Base-by-base conservation (phyloP, 1,139 yeast genomes). In the Suhomyces taliae region DNA sequence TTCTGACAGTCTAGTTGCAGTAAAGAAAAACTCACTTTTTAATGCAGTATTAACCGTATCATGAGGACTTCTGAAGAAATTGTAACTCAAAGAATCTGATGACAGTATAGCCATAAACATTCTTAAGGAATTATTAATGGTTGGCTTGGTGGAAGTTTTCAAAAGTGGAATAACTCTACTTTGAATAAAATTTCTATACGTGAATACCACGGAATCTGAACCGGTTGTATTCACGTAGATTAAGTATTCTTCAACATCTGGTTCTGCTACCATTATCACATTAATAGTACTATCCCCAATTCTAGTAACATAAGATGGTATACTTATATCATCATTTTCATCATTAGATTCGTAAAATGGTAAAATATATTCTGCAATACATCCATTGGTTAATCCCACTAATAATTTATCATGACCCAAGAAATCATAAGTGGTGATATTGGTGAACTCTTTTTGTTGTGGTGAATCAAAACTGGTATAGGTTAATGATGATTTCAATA, bases 371-470 rank as follows among this genome's bases (percentile, higher is more conserved):
- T 87, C 95, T 0, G 84, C 85, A 7, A 90, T 65, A 34, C 71
- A 72, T 0, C 97, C 97, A 47, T 81, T 79, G 0, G 74, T 66
- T 7, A 84, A 76, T 0, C 96, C 96, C 32, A 83, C 81, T 1
- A 85, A 59, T 1, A 90, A 57, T 8, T 66, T 69, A 2, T 74
- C 69, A 5, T 72, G 58, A 6, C 81, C 77, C 9, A 82, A 53
- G 70, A 83, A 83, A 55, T 82, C 87, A 53, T 75, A 79, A 14
- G 82, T 66, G 0, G 83, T 72, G 26, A 56, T 50, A 26, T 48
- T 53, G 26, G 47, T 35, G 15, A 27, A 38, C 7, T 36, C 38
- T 7, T 29, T 19, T 6, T 9, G 8, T 5, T 44, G 36, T 3
- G 36, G 26, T 10, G n/a, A 35, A 11, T 36, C 29, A 27, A 32